These are phyloP conservation scores for Annulohypoxylon maeteangense DNA, from an alignment of 495 filamentous ascomycete species.

Conservation along the genomic window DNA sequence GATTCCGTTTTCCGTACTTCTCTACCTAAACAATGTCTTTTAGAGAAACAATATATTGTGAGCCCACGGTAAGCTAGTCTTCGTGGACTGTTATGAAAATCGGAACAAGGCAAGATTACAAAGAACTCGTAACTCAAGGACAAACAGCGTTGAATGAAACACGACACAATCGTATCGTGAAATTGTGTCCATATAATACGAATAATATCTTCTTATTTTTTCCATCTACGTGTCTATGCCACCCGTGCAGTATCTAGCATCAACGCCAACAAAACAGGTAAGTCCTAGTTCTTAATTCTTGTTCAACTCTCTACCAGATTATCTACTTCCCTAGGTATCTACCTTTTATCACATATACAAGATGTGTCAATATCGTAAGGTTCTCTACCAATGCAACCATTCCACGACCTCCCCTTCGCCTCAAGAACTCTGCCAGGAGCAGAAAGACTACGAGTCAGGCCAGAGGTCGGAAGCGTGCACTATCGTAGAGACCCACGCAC, in stretches of 20 bases:
- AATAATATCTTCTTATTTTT: background rate
- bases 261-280: conserved; percentile 1
- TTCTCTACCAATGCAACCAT: conserved; percentile 37
- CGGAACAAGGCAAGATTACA: background rate
- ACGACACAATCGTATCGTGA: conserved; percentile 4
- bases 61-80: background rate
- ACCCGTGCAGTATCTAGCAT: background rate
- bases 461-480: conserved; percentile 7
- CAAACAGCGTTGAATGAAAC: background rate
- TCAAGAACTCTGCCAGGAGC: conserved; percentile 2
- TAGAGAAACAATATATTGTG: background rate
- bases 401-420: background rate
- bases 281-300: background rate
- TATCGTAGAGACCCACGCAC: conserved; percentile 2
- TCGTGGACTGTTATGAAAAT: background rate
- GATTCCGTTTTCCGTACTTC: background rate
- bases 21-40: background rate
- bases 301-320: background rate
- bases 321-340: background rate
- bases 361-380: conserved; percentile 31
- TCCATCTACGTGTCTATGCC: background rate
- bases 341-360: background rate
- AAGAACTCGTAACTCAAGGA: background rate
- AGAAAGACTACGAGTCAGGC: conserved; percentile 5
- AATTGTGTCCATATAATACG: background rate